phyloP scores from a whole-genome alignment of 2,329 filamentous ascomycete species.

The Ophiostoma ips region DNA sequence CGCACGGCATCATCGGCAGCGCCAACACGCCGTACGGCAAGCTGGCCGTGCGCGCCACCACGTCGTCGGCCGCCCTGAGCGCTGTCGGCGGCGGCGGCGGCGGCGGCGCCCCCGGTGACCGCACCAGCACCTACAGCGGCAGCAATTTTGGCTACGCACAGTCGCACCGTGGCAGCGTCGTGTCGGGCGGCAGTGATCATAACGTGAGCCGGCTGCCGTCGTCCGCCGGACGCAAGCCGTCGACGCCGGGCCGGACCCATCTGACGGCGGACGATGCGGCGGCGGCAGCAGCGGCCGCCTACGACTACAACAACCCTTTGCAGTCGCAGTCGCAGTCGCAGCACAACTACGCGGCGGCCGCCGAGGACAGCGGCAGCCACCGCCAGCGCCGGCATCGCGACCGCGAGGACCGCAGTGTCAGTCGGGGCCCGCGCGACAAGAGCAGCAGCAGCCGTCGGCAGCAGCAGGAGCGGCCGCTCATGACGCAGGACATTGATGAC shows the following conservation, averaged over 20 bases:
- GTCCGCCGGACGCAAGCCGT: too few species aligned
- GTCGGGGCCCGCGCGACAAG: conserved; percentile 1
- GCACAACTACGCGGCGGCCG: conserved; percentile 16
- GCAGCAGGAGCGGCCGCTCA: conserved; percentile 12
- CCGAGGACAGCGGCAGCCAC: conserved; percentile 14
- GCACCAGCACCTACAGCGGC: neutral
- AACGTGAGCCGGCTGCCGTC: too few species aligned
- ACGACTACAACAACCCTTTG: too few species aligned
- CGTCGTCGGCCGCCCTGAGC: conserved; percentile 12
- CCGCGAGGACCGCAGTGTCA: conserved; percentile 2
- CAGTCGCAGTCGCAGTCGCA: too few species aligned
- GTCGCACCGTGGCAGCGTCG: conserved; percentile 14
- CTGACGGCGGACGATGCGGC: too few species aligned
- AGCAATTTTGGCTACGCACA: neutral
- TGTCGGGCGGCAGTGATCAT: conserved; percentile 16
- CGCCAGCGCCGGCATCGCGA: conserved; percentile 10
- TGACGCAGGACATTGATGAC: conserved; percentile 14
- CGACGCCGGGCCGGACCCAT: too few species aligned
- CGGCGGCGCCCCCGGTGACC: neutral
- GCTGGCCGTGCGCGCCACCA: conserved; percentile 16
- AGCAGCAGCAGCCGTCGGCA: conserved; percentile 1
- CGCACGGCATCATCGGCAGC: neutral
- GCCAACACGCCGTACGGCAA: conserved; percentile 3
- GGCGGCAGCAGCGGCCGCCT: neutral
- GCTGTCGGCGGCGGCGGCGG: neutral